These are phyloP conservation scores for Phytophthora sp. DNA, from an alignment of 352 stramenopile species.

Conservation along the genomic window DNA sequence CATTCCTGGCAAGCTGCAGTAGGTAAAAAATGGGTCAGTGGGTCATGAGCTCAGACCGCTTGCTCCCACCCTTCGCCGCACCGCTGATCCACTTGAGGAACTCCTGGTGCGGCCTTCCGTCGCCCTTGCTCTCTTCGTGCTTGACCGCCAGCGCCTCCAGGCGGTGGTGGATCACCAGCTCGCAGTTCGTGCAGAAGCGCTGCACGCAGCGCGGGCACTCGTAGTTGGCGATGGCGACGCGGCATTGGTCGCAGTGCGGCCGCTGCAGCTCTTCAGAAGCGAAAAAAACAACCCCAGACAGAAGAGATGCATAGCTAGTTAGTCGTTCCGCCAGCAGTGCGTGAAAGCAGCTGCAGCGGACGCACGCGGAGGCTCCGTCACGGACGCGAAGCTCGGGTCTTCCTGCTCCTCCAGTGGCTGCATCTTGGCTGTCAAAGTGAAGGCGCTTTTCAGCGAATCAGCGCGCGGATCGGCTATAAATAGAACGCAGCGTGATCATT, in stretches of 20 bases:
- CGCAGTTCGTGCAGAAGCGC: constrained; percentile 54
- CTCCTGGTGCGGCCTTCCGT: constrained; percentile 53
- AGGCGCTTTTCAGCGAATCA: constrained; percentile 20
- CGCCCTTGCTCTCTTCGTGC: constrained; percentile 52
- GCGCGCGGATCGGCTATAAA: not conserved
- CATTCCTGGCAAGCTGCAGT: constrained; percentile 63
- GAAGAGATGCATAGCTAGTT: not conserved
- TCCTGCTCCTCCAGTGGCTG: constrained; percentile 38
- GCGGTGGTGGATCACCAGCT: constrained; percentile 48
- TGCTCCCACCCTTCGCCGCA: constrained; percentile 7
- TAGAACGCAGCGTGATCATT: too few relatives aligned
- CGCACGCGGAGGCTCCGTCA: constrained; percentile 41
- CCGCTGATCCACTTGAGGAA: constrained; percentile 53
- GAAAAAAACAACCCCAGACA: not conserved
- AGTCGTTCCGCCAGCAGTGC: not conserved
- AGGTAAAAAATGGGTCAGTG: not conserved
- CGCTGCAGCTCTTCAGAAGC: constrained; percentile 48
- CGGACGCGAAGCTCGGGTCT: constrained; percentile 45
- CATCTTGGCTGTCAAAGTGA: constrained; percentile 27
- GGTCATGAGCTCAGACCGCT: not conserved
- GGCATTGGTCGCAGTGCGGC: constrained; percentile 48
- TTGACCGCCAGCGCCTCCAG: constrained; percentile 29
- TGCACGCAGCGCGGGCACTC: constrained; percentile 52
- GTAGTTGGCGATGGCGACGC: constrained; percentile 40
- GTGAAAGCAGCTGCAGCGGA: not conserved